Evolutionary conservation across 1,284 basidiomycete genomes (phyloP).

Genomic region (Chondrostereum purpureum): DNA sequence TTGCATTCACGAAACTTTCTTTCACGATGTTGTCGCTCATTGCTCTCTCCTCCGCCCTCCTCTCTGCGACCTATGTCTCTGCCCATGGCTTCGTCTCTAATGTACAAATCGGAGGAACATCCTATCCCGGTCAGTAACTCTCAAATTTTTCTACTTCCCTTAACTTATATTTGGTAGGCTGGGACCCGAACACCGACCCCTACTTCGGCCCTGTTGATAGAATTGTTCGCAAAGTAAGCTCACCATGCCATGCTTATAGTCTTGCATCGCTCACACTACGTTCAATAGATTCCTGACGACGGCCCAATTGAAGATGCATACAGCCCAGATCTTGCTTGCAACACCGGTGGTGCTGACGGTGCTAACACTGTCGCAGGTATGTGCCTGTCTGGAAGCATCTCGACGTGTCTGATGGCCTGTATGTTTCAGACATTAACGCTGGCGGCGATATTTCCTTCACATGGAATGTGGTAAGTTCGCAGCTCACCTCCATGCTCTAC

Average conservation of each 20-base stretch:
- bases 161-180: not conserved
- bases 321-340: not conserved
- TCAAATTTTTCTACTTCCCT: not conserved
- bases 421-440: not conserved
- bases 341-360: not conserved
- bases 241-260: not conserved
- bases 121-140: not conserved
- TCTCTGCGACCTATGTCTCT: not conserved
- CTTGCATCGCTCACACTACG: too few species aligned
- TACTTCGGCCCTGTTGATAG: too few species aligned
- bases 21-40: not conserved
- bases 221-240: not conserved
- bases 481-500: too few species aligned
- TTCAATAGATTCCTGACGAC: not conserved
- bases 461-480: not conserved
- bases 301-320: not conserved
- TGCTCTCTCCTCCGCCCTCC: not conserved
- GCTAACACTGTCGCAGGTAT: not conserved
- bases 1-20: not conserved
- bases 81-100: not conserved
- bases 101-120: not conserved
- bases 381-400: not conserved
- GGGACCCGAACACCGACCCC: not conserved
- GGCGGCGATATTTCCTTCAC: not conserved
- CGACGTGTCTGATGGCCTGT: not conserved